phyloP scores from a whole-genome alignment of 108 stramenopile genomes.

The Cyclotella baltica region DNA sequence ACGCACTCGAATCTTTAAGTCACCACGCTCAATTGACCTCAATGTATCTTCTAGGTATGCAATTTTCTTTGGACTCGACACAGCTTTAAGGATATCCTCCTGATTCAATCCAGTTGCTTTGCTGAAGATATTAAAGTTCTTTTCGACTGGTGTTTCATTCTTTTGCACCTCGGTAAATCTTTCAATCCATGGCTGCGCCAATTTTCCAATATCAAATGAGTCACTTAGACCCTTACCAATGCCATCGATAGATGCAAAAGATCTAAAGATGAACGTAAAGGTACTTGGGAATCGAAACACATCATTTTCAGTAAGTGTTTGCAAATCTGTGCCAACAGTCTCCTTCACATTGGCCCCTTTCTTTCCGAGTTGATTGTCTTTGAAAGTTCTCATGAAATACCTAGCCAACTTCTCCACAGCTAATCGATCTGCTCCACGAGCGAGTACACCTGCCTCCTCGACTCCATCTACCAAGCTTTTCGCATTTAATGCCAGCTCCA shows the following conservation, averaged over 20 bases:
- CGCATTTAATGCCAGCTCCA: constrained; percentile 82
- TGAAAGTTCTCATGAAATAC: constrained; percentile 94
- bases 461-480: constrained; percentile 93
- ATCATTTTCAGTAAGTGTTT: constrained; percentile 86
- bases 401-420: constrained; percentile 95
- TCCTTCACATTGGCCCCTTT: constrained; percentile 80
- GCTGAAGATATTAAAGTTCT: constrained; percentile 74
- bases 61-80: constrained; percentile 86
- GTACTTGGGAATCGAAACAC: constrained; percentile 95
- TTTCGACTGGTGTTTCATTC: constrained; percentile 66
- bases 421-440: constrained; percentile 91
- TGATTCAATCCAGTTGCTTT: constrained; percentile 89
- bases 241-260: constrained; percentile 97
- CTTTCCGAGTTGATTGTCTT: constrained; percentile 90
- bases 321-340: constrained; percentile 85
- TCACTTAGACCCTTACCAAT: constrained; percentile 95
- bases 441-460: constrained; percentile 95
- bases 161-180: constrained; percentile 87
- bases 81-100: constrained; percentile 77
- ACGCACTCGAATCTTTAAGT: constrained; percentile 92
- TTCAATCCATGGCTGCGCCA: constrained; percentile 95
- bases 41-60: constrained; percentile 93
- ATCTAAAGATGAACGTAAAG: constrained; percentile 97
- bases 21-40: constrained; percentile 84
- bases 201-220: constrained; percentile 89